Percentiles rank a stretch among this genome's conserved stretches.
Conservation (phyloP, 2,329 filamentous ascomycete genomes). For the Colletotrichum gloeosporioides region DNA sequence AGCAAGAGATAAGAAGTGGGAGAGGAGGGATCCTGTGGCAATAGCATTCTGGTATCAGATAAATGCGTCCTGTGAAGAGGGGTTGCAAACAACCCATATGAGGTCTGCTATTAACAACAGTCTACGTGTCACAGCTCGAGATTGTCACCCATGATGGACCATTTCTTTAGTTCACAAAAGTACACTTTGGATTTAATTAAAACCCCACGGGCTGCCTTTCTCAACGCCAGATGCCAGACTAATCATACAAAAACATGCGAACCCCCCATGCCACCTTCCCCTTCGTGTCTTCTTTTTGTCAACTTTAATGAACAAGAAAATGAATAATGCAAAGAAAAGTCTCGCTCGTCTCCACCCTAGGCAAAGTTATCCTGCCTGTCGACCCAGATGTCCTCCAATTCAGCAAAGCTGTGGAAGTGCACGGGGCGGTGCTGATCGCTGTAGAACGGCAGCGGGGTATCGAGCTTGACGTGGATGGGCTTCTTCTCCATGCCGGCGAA, state of each 20-base stretch:
- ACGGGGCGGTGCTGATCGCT: conserved; percentile 89
- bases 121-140: not conserved
- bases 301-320: not conserved
- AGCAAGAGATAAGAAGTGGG: not conserved
- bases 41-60: no score
- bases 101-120: not conserved
- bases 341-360: conserved; percentile 46
- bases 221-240: not conserved
- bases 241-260: not conserved
- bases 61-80: no score
- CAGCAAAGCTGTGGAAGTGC: conserved; percentile 97
- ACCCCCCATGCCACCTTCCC: not conserved
- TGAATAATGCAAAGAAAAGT: not conserved
- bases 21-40: not conserved
- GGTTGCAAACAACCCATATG: rapidly evolving
- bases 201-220: not conserved
- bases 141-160: not conserved
- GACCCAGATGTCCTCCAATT: conserved; percentile 96
- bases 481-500: conserved; percentile 92
- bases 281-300: not conserved
- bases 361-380: conserved; percentile 94
- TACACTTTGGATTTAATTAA: conserved; percentile 13
- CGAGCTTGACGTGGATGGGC: conserved; percentile 88
- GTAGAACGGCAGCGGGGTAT: conserved; percentile 90
- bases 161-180: not conserved